Base-by-base conservation (phyloP, 371 early-diverging fungal genomes). In the Mucor ambiguus region DNA sequence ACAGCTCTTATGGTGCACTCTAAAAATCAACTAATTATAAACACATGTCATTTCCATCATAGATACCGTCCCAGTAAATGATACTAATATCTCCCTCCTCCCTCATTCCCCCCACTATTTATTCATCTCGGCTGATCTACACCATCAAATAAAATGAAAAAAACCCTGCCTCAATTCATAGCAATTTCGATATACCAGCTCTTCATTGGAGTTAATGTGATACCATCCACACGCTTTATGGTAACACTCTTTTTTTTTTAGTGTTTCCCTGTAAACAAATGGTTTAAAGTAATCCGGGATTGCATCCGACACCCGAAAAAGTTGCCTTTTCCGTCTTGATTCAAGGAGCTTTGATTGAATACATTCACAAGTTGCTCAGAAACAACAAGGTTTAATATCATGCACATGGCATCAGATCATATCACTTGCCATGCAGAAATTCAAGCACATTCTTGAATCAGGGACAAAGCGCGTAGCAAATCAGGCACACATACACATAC, bases 221-320 rank as follows among this genome's bases (percentile, higher is more conserved):
- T 52, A 52, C 52, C 52, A 52, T 52, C 52, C 28, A 52, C 52
- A 28, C 26, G 28, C 26, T 52, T 20, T 52, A 28, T 52, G 52
- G 52, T 52, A 52, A 52, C 52, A 52, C 52, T 46, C 22, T 26
- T 16, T 52, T 46, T 26, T 52, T 52, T 24, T 52, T 52, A 52
- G 52, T 28, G 52, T 52, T 52, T 52, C 24, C 16, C 4, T 24
- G 52, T 52, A 52, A 52, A 52, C 26, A 52, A 52, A 28, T 52
- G 52, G 28, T 52, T 28, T 28, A 52, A 52, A 14, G 24, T 52
- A 52, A 52, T 52, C 52, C 28, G 52, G 64, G 64, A 55, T 56
- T 35, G 14, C 58, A 48, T 58, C 64, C 64, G 64, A 64, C 58
- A 58, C 24, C 64, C 64, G 64, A 58, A 12, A 48, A 10, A 41